Conservation (phyloP, 257 asterid genomes). For the Ilex asprella region DNA sequence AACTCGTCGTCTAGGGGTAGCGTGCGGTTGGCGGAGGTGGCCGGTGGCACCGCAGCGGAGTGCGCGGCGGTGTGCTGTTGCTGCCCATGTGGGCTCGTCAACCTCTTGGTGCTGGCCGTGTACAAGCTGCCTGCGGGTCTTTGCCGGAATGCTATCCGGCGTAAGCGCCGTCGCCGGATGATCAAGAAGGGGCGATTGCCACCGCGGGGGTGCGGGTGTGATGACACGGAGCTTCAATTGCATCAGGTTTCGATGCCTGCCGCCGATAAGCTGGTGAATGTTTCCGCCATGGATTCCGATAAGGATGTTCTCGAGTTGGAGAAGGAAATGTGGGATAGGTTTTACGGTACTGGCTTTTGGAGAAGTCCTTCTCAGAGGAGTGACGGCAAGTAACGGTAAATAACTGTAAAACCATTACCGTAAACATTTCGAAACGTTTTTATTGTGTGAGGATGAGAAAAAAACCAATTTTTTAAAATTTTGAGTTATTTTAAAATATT, state of each 20-base stretch:
- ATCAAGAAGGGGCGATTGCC: constrained; percentile 18
- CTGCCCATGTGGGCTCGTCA: constrained; percentile 66
- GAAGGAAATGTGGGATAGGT: constrained; percentile 68
- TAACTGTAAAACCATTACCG: background rate
- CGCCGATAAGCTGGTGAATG: constrained; percentile 7
- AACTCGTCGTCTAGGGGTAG: constrained; percentile 27
- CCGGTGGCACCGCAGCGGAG: constrained; percentile 79
- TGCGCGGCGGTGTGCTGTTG: constrained; percentile 86
- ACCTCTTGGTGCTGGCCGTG: constrained; percentile 50
- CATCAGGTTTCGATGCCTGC: constrained; percentile 25
- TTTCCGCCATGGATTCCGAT: constrained; percentile 21
- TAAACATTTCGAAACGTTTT: background rate
- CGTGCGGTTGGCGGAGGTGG: constrained; percentile 53
- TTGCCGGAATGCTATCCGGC: constrained; percentile 53
- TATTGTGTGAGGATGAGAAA: too few relatives aligned
- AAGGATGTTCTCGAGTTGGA: constrained; percentile 54
- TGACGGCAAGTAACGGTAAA: constrained; percentile 12
- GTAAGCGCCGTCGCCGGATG: constrained; percentile 41
- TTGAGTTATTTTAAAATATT: background rate
- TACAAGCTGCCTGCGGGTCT: constrained; percentile 72
- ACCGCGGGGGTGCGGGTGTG: constrained; percentile 32
- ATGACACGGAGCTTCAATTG: constrained; percentile 32
- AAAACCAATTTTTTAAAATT: too few relatives aligned
- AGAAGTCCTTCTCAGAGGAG: constrained; percentile 58
- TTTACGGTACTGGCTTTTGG: constrained; percentile 72